phyloP scores from a whole-genome alignment of 1,139 yeast genomes.

The Maudiozyma humilis region DNA sequence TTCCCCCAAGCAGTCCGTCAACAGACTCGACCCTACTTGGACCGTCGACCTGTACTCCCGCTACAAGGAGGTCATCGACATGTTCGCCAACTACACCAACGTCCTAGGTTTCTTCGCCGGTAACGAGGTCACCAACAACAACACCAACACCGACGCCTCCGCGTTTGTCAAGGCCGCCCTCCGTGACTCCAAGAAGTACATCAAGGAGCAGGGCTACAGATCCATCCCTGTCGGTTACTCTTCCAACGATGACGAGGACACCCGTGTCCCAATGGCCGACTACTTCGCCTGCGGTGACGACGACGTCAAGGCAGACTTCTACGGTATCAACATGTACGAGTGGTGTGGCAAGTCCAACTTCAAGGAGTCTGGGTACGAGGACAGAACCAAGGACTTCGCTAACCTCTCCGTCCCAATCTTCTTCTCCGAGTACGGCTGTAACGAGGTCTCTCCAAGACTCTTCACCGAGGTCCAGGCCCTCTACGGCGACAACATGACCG shows the following conservation, averaged over 20 bases:
- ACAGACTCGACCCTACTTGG: constrained; percentile 50
- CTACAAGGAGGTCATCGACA: constrained; percentile 50
- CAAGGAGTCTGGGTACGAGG: constrained; percentile 61
- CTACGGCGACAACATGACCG: constrained; percentile 55
- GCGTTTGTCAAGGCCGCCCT: constrained; percentile 86
- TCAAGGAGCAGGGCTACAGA: constrained; percentile 57
- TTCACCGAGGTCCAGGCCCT: constrained; percentile 59
- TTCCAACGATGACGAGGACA: constrained; percentile 71
- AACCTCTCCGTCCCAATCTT: constrained; percentile 72
- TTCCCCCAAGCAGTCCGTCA: constrained; percentile 59
- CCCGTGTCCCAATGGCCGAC: constrained; percentile 65
- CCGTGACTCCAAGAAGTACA: constrained; percentile 74
- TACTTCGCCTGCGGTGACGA: constrained; percentile 79
- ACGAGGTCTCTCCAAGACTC: constrained; percentile 47
- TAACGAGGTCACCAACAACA: constrained; percentile 78
- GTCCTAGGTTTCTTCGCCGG: constrained; percentile 86
- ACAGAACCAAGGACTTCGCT: constrained; percentile 55
- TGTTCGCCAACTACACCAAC: constrained; percentile 63
- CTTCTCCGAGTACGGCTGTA: constrained; percentile 92
- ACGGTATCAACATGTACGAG: constrained; percentile 88
- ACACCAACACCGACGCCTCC: constrained; percentile 65
- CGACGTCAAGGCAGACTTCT: constrained; percentile 61
- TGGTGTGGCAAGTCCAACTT: constrained; percentile 84
- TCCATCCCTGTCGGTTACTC: constrained; percentile 81
- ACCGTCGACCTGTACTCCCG: constrained; percentile 45